These are phyloP conservation scores for Zygoascus meyerae DNA, from an alignment of 1,139 yeast species.

Conservation along the genomic window DNA sequence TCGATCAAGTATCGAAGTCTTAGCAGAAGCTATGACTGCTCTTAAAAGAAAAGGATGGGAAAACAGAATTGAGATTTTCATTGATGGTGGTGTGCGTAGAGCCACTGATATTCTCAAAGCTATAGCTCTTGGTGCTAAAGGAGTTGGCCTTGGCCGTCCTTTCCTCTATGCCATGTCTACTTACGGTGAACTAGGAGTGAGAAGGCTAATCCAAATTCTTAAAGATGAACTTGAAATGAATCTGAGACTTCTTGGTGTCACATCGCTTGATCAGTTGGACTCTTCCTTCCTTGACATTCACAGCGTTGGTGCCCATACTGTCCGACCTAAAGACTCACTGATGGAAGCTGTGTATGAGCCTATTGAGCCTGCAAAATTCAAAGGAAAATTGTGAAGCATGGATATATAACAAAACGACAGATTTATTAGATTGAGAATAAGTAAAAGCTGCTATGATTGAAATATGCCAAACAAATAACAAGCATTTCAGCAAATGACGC, in stretches of 20 bases:
- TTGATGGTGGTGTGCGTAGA: constrained; percentile 74
- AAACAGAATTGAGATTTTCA: constrained; percentile 54
- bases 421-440: too few relatives aligned
- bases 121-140: constrained; percentile 67
- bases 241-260: constrained; percentile 82
- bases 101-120: constrained; percentile 72
- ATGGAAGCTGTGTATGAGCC: constrained; percentile 41
- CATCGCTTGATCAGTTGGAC: constrained; percentile 55
- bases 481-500: constrained; percentile 44
- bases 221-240: constrained; percentile 80
- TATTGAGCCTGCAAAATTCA: constrained; percentile 29
- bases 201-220: constrained; percentile 66
- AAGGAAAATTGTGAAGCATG: constrained; percentile 22
- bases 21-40: constrained; percentile 58
- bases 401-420: too few relatives aligned
- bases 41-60: constrained; percentile 44
- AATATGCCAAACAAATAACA: background rate
- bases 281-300: constrained; percentile 48
- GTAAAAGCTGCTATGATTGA: too few relatives aligned
- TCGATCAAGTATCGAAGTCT: constrained; percentile 60
- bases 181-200: constrained; percentile 75
- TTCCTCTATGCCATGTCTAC: constrained; percentile 70
- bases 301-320: constrained; percentile 37
- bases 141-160: constrained; percentile 75
- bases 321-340: constrained; percentile 44